Evolutionary conservation across 106 monocot genomes (phyloP).

Genomic region (Platanthera guangdongensis): DNA sequence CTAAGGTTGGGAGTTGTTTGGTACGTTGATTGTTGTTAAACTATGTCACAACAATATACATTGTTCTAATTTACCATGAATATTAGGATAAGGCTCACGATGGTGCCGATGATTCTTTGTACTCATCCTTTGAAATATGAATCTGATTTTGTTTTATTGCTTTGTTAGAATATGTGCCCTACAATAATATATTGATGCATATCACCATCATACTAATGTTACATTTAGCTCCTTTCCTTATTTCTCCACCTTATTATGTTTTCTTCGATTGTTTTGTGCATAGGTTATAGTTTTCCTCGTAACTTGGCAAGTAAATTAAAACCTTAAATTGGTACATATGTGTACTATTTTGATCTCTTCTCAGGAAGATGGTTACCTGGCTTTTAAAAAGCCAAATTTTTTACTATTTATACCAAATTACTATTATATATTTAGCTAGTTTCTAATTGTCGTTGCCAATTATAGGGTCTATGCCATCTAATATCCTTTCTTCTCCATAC

Average conservation of each 20-base stretch:
- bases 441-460: not conserved
- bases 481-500: conserved; percentile 4
- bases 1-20: not conserved
- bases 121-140: not conserved
- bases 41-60: not conserved
- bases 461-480: not conserved
- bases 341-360: not conserved
- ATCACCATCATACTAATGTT: not conserved
- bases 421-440: not conserved
- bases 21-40: not conserved
- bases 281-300: not conserved
- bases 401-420: not conserved
- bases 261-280: not conserved
- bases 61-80: not conserved
- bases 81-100: not conserved
- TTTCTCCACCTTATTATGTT: not conserved
- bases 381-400: not conserved
- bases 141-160: not conserved
- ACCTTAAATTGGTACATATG: not conserved
- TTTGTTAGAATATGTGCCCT: not conserved
- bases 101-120: not conserved
- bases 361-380: not conserved
- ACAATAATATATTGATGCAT: not conserved
- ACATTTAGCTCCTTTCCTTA: not conserved
- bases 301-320: not conserved